Base-by-base conservation (phyloP, 768 basidiomycete species). In the Pleurotus cornucopiae region DNA sequence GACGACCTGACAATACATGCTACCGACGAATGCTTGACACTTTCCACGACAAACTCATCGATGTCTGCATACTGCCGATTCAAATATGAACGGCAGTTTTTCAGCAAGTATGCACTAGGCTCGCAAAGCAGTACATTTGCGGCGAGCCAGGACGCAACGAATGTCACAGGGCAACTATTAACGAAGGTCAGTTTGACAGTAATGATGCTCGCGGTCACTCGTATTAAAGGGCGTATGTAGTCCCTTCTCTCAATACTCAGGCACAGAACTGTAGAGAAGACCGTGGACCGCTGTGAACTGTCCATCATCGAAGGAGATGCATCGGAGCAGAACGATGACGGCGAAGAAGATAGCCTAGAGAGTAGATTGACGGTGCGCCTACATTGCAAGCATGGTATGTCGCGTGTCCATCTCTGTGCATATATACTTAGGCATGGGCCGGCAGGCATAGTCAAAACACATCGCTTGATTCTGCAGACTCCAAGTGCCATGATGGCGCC, bases 11-110 rank as follows among this genome's bases (percentile, higher is more conserved):
- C 80, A 38, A 77, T 94, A 41, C 78, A 84, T 57, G 89, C 87
- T 6, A 80, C 82, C 6, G 65, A 76, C 0, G 84, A 86, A 37
- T 69, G 73, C 34, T 66, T 94, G 30, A 76, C 84, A 5, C 67
- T 94, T 23, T 89, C 88, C 52, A 74, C 85, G 2, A 90, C 88
- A 20, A 94, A 93, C 69, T 84, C 86, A 2, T 85, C 91, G 4
- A 81, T 86, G 64, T 88, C 91, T 39, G 91, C 91, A 9, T 93
- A 89, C 64, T 88, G 85, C 68, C 81, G 88, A 12, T 87, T 93
- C 73, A 84, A 81, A 66, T 90, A 86, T 61, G 74, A 75, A 6
- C 79, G 73, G 40, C 71, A 76, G 38, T 91, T 89, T 71, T 94
- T 94, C 66, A 82, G 82, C 21, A 83, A 77, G 57, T 93, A 88